phyloP scores from a whole-genome alignment of 768 basidiomycete species.

The Tremella yokohamensis region DNA sequence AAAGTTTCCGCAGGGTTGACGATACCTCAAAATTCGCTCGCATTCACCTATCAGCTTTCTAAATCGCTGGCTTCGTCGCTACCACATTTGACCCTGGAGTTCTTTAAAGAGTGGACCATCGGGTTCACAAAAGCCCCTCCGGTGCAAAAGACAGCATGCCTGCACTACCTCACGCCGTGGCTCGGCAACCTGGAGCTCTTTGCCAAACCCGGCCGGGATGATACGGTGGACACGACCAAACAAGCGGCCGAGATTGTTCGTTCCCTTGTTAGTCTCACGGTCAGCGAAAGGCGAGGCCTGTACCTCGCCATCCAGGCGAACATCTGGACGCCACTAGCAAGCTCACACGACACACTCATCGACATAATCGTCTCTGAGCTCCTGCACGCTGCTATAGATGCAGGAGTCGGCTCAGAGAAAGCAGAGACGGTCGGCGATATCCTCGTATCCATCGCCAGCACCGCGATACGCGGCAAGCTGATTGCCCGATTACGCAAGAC shows the following conservation, averaged over 20 bases:
- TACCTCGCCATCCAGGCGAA: conserved; percentile 65
- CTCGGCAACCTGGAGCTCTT: conserved; percentile 72
- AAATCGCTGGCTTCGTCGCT: conserved; percentile 26
- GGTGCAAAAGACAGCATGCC: conserved; percentile 64
- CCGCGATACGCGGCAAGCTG: conserved; percentile 72
- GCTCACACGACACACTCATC: conserved; percentile 63
- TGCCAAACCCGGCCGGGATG: conserved; percentile 63
- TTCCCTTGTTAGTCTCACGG: conserved; percentile 70
- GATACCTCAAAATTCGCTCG: conserved; percentile 35
- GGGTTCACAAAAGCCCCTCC: conserved; percentile 54
- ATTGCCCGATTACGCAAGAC: conserved; percentile 77
- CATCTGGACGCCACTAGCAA: conserved; percentile 73
- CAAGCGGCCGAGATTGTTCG: conserved; percentile 76
- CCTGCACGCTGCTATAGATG: conserved; percentile 75
- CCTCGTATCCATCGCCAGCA: conserved; percentile 68
- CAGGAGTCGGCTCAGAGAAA: conserved; percentile 68
- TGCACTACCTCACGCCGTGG: conserved; percentile 86
- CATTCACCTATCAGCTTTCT: conserved; percentile 21
- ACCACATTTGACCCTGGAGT: conserved; percentile 80
- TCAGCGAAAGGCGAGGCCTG: conserved; percentile 73
- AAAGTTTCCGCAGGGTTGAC: conserved; percentile 25
- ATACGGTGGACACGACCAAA: conserved; percentile 69
- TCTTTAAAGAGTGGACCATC: conserved; percentile 76
- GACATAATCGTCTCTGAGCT: conserved; percentile 77
- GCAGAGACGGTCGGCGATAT: conserved; percentile 74